Conservation (phyloP, 129 eudicot species). For the Flaveria bidentis region DNA sequence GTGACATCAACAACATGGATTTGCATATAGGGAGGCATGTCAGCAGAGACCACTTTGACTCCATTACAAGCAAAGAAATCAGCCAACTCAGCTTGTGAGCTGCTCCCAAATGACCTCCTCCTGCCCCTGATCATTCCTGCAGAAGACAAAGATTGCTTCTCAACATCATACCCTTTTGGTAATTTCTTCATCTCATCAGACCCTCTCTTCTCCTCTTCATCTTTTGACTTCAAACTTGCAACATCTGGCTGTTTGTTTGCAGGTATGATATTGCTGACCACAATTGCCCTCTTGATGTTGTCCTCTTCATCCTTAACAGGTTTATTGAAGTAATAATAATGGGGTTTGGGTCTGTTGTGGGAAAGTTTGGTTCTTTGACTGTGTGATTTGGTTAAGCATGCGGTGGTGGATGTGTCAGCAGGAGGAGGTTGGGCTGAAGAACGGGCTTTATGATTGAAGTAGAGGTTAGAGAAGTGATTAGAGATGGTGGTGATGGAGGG, state of each 20-base stretch:
- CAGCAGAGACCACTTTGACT: constrained; percentile 83
- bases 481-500: constrained; percentile 59
- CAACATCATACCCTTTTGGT: constrained; percentile 36
- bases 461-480: constrained; percentile 67
- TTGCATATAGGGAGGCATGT: constrained; percentile 95
- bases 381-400: constrained; percentile 50
- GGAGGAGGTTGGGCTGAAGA: constrained; percentile 41
- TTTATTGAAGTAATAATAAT: constrained; percentile 36
- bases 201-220: constrained; percentile 19
- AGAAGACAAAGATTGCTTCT: constrained; percentile 38
- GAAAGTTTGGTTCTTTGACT: constrained; percentile 36
- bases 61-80: constrained; percentile 76
- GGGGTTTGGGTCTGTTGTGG: constrained; percentile 28
- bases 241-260: not conserved
- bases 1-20: constrained; percentile 91
- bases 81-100: constrained; percentile 64
- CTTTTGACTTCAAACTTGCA: constrained; percentile 17
- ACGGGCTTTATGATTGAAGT: constrained; percentile 56
- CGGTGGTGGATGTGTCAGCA: constrained; percentile 24
- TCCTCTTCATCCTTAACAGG: constrained; percentile 26
- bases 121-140: constrained; percentile 36
- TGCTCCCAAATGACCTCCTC: constrained; percentile 65
- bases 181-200: constrained; percentile 32
- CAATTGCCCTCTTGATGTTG: constrained; percentile 45
- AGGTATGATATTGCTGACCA: constrained; percentile 26